Evolutionary conservation across 345 rosid genomes (phyloP), one percentile per base, ranked within the genome.

Genomic region (Moringa oleifera): DNA sequence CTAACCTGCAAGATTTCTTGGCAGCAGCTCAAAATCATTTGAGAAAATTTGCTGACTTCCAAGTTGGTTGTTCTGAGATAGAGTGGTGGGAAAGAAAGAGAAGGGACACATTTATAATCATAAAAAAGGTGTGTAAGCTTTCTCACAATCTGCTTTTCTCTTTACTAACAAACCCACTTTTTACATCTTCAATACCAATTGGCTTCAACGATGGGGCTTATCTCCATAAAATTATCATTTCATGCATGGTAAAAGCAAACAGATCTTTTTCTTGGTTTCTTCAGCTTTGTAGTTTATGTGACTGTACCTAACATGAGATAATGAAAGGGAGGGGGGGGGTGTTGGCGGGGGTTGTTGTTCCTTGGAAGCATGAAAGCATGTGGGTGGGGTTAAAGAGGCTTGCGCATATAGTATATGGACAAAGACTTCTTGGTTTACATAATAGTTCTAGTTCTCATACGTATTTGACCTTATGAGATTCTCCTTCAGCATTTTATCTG

Each of bases 131-230:
- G 5, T 11, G 49, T 23, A 47, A 49, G 56, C 53, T 67, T 70
- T 61, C n/a, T 45, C 47, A 41, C 6, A 57, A 46, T 63, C 24
- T 22, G 50, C 25, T 46, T 64, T 25, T 20, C 11, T 0, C 50
- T 22, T 53, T 18, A 4, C 23, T 49, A 41, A 23, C 56, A 54
- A 58, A 58, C 61, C 9, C 15, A 23, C 65, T 37, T 71, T 67
- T 75, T 8, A 53, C 21, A 12, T 36, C 45, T 55, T 63, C 61
- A 68, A 57, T 53, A 47, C 37, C 52, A 55, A 36, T 62, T 63
- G 65, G 69, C 63, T 66, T 70, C 65, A 58, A 47, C 51, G 68
- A 66, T 69, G 21, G 55, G 66, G 58, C 25, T 68, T 63, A 53
- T 63, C 71, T 61, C 56, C 49, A 51, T 37, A 25, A 52, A 19